Evolutionary conservation across 169 alveolate species (phyloP).

Genomic region (Eimeria praecox): DNA sequence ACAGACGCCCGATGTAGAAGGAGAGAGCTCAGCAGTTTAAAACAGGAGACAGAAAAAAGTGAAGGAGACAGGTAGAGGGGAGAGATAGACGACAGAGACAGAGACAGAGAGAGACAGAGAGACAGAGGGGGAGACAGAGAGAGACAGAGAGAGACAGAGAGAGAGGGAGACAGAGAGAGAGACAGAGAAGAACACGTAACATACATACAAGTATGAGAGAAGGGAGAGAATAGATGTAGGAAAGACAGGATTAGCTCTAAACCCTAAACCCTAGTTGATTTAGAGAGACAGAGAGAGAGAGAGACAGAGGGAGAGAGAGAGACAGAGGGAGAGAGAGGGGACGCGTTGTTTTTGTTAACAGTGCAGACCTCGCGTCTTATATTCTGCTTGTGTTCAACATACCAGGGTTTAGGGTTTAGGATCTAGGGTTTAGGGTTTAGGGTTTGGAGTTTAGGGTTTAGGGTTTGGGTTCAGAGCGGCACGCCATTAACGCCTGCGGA

Average conservation of each 20-base stretch:
- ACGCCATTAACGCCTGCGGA: slow-evolving; percentile 90
- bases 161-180: background rate
- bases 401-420: slow-evolving; percentile 38
- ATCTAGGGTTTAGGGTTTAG: slow-evolving; percentile 46
- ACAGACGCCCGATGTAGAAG: too few relatives aligned
- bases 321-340: background rate
- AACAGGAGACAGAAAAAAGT: too few relatives aligned
- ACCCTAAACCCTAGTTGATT: too few relatives aligned
- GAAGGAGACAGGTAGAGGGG: too few relatives aligned
- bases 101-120: too few relatives aligned
- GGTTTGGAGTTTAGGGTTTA: slow-evolving; percentile 47
- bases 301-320: background rate
- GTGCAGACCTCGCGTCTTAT: background rate
- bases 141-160: background rate
- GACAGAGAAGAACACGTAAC: too few relatives aligned
- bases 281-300: background rate
- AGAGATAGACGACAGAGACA: background rate
- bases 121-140: background rate
- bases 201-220: too few relatives aligned
- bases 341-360: background rate
- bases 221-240: too few relatives aligned
- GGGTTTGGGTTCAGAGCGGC: slow-evolving; percentile 84
- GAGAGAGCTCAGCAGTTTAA: too few relatives aligned
- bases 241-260: too few relatives aligned
- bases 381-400: background rate